Base-by-base conservation (phyloP, 441 rosid genomes). In the Hura crepitans region DNA sequence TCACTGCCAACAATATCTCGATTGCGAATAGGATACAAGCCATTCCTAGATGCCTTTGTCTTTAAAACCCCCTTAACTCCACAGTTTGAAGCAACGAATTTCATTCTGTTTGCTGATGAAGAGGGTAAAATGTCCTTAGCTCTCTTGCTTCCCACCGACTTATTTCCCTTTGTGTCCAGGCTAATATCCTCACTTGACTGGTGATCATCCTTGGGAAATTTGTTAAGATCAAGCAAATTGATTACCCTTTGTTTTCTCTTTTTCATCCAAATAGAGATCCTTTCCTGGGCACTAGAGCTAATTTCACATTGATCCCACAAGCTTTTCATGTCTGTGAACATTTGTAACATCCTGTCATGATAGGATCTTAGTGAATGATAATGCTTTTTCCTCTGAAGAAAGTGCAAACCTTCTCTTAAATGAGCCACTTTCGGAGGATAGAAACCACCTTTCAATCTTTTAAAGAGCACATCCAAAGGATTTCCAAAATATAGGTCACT, bases 361-460 rank as follows among this genome's bases (percentile, higher is more conserved):
- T 86, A 86, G 59, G 80, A 81, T 47, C 80, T 84, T 60, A 86
- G 66, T 5, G 81, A 76, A 73, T 82, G 81, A 80, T 84, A 85
- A 69, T 85, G 78, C 57, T 57, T 80, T 57, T 65, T 84, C 75
- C 79, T 77, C 69, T 81, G 82, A 61, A 83, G 14, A 57, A 75
- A 80, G 70, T 74, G 80, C 79, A 72, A 70, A 18, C 77, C 73
- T 74, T 86, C 80, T 69, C 84, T 80, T 33, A 62, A 77, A 69
- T 66, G 72, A 79, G 86, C 73, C 69, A 85, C 80, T 70, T 77
- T 74, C 2, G 88, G 91, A 74, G 81, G 80, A 77, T 82, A 84
- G 66, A 71, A 80, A 64, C 93, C 93, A 67, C 82, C 88, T 80
- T 78, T 86, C 82, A 88, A 69, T 70, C 77, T 80, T 70, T 75